Base-by-base conservation (phyloP, 164 flowering plant genomes). In the Nymphaea thermarum region DNA sequence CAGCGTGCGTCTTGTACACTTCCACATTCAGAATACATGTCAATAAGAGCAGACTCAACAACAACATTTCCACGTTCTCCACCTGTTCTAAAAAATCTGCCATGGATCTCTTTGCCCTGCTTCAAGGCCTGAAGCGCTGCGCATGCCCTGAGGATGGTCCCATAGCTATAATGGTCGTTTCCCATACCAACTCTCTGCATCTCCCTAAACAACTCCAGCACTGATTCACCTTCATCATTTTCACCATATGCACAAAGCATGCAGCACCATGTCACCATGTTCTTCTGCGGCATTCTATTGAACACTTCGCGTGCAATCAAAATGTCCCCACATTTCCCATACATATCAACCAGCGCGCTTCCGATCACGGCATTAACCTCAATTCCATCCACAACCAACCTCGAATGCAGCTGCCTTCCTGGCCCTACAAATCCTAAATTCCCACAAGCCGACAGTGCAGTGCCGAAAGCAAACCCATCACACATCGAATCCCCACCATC, bases 261-360 rank as follows among this genome's bases (percentile, higher is more conserved):
- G 2, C 97, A 93, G 69, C 85, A 80, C 88, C 91, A 81, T 47
- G 97, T 85, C 72, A 93, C 87, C 0, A 81, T 72, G 78, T 89
- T 93, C 76, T 76, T 90, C 42, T 11, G 67, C 1, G 60, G 62
- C 92, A 93, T 90, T 65, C 82, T 72, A 77, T 90, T 88, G 73
- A 91, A 91, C 43, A 86, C 87, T 51, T 68, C 68, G 2, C 70
- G 84, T 61, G 97, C 80, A 68, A 83, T 76, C 6, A 44, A 66
- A 44, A 84, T 70, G 6, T 69, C 67, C 25, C 91, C 81, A 70
- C 87, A 91, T 77, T 93, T 93, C 6, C 86, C 92, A 76, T 90
- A 93, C 98, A 93, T 93, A 75, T 93, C 97, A 8, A 93, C 83
- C 60, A 91, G 80, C 69, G 92, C 87, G 72, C 98, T 91, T 75